Evolutionary conservation across 2,329 filamentous ascomycete genomes (phyloP).

Genomic region (Hypoxylon sp.): DNA sequence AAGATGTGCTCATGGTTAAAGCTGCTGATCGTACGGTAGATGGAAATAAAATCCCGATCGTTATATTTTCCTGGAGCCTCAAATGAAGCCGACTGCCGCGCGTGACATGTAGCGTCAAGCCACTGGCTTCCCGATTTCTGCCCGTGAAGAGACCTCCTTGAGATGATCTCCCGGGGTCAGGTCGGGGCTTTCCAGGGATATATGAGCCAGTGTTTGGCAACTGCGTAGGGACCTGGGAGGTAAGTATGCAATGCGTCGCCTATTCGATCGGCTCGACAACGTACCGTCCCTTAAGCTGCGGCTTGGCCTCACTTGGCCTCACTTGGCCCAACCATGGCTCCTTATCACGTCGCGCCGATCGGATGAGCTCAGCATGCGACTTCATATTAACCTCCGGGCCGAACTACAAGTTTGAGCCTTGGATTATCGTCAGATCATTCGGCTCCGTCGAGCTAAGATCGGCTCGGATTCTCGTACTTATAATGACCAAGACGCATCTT

Average conservation of each 20-base stretch:
- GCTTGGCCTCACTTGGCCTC: conserved; percentile 27
- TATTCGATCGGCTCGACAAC: not conserved
- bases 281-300: not conserved
- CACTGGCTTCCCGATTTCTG: conserved; percentile 14
- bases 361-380: conserved; percentile 8
- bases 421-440: not conserved
- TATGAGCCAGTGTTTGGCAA: conserved; percentile 5
- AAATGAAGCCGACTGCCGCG: conserved; percentile 1
- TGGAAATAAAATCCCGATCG: conserved; percentile 13
- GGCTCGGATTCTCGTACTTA: conserved; percentile 9
- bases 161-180: conserved; percentile 2
- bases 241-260: not conserved
- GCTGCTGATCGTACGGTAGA: conserved; percentile 10
- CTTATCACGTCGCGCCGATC: conserved; percentile 4
- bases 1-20: conserved; percentile 10
- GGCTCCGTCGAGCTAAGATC: conserved; percentile 22
- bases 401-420: conserved; percentile 3
- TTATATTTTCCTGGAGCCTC: conserved; percentile 13
- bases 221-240: not conserved
- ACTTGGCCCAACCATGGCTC: conserved; percentile 10
- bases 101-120: not conserved
- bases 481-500: not conserved
- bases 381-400: conserved; percentile 8
- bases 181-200: not conserved
- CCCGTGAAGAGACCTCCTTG: conserved; percentile 1